Evolutionary conservation across 106 monocot genomes (phyloP).

Genomic region (Hemerocallis citrina): DNA sequence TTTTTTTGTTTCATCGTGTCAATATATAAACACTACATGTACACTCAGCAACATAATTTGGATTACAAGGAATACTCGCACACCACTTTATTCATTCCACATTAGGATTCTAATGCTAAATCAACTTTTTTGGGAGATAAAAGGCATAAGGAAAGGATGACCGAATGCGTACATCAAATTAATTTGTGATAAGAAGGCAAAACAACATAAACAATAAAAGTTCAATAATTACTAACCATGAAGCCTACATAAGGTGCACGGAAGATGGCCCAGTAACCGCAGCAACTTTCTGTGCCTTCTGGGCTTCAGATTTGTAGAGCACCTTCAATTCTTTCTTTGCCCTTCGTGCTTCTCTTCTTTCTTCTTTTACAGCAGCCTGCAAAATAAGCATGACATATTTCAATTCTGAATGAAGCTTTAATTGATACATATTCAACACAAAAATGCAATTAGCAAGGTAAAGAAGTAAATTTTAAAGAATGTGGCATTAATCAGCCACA

Average conservation of each 20-base stretch:
- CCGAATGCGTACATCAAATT: too few species aligned
- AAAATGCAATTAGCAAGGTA: neutral
- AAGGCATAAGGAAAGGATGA: too few species aligned
- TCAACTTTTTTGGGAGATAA: too few species aligned
- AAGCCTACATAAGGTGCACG: slow-evolving; percentile 65
- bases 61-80: too few species aligned
- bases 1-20: too few species aligned
- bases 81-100: too few species aligned
- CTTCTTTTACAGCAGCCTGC: slow-evolving; percentile 76
- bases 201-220: too few species aligned
- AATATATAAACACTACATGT: too few species aligned
- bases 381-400: neutral
- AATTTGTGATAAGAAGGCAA: too few species aligned
- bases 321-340: slow-evolving; percentile 80
- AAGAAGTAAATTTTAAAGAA: neutral
- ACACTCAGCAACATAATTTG: too few species aligned
- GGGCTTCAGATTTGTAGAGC: slow-evolving; percentile 71
- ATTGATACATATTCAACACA: neutral
- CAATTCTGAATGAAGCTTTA: neutral
- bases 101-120: too few species aligned
- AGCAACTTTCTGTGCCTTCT: slow-evolving; percentile 72
- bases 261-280: slow-evolving; percentile 82
- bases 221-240: neutral
- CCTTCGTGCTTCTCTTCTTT: slow-evolving; percentile 70
- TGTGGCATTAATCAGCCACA: neutral